A percentile compares a stretch with the other conserved stretches of the same genome.
phyloP scores from a whole-genome alignment of 2,329 filamentous ascomycete genomes.

The Calonectria hawksworthii region DNA sequence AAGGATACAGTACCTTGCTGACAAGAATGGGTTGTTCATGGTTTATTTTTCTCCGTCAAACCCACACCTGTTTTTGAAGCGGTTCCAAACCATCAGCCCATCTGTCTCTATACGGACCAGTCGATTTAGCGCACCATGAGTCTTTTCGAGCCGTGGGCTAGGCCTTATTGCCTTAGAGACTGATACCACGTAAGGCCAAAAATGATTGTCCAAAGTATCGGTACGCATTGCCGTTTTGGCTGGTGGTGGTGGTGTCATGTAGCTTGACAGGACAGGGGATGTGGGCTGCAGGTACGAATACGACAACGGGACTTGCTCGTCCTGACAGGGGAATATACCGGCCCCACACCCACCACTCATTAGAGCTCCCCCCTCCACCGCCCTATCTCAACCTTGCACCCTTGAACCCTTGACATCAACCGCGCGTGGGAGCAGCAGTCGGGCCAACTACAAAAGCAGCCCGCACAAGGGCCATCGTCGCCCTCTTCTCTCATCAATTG shows the following conservation, averaged over 20 bases:
- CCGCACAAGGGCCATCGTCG: not conserved
- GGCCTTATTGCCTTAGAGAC: not conserved
- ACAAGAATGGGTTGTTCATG: not conserved
- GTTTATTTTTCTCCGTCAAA: too few relatives aligned
- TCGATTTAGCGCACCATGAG: not conserved
- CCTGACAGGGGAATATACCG: not conserved
- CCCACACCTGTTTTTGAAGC: not conserved
- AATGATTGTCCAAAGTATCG: not conserved
- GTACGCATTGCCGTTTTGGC: not conserved
- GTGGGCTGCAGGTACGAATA: constrained; percentile 1
- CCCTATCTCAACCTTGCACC: constrained; percentile 1
- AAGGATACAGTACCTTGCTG: not conserved
- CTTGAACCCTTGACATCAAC: not conserved
- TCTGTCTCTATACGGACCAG: not conserved
- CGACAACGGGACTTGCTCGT: not conserved
- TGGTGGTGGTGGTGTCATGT: not conserved
- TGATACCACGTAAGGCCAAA: not conserved
- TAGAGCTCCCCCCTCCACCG: constrained; percentile 10
- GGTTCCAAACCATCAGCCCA: too few relatives aligned
- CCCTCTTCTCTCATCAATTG: constrained; percentile 11
- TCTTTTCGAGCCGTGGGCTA: not conserved
- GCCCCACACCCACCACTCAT: constrained; percentile 1
- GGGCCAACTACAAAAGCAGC: not conserved
- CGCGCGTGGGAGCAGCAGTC: too few relatives aligned
- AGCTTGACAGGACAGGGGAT: not conserved